These are phyloP conservation scores for Nicotiana tabacum DNA, from an alignment of 257 asterid species.

Conservation along the genomic window DNA sequence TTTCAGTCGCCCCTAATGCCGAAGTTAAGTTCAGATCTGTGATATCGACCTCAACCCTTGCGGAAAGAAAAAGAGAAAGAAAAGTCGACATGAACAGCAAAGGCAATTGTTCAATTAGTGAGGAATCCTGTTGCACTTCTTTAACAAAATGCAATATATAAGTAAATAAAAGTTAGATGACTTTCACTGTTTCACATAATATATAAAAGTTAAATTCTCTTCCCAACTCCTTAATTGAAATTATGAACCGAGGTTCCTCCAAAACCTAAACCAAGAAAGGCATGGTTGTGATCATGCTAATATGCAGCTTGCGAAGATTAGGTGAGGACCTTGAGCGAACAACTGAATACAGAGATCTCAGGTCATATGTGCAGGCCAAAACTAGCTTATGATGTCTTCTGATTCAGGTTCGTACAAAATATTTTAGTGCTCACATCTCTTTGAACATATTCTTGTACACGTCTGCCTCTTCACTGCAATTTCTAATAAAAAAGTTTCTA, in stretches of 20 bases:
- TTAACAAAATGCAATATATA: neutral
- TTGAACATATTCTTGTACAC: neutral
- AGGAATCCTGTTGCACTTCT: neutral
- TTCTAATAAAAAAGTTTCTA: neutral
- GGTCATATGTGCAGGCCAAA: neutral
- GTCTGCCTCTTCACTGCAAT: neutral
- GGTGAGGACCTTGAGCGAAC: neutral
- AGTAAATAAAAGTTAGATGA: neutral
- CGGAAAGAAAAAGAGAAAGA: neutral
- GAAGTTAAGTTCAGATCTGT: neutral
- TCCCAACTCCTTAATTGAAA: neutral
- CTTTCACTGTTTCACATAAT: neutral
- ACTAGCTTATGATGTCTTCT: neutral
- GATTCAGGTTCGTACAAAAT: neutral
- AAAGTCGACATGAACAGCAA: neutral
- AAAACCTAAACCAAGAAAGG: neutral
- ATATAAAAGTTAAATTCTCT: neutral
- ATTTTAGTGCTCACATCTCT: neutral
- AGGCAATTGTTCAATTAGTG: neutral
- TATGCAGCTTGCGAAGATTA: neutral
- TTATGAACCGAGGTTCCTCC: neutral
- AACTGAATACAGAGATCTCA: neutral
- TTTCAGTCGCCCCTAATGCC: neutral
- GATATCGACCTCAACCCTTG: neutral
- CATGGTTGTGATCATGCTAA: neutral